These are phyloP conservation scores for Metschnikowia vanudenii DNA, from an alignment of 805 yeast species.

Conservation along the genomic window DNA sequence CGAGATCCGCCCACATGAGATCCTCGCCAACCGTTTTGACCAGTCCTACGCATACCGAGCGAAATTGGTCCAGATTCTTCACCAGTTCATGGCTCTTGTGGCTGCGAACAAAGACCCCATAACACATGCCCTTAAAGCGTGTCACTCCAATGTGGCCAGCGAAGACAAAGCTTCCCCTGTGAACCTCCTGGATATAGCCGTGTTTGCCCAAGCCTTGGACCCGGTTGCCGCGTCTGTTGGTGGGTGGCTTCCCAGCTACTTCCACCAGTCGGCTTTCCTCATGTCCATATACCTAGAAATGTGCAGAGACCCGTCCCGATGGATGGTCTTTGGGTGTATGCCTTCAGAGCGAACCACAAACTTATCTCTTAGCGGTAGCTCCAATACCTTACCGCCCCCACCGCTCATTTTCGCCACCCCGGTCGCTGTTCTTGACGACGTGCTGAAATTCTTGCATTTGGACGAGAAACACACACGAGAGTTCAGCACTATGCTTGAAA, in stretches of 20 bases:
- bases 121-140: conserved; percentile 19
- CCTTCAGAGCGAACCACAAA: conserved; percentile 20
- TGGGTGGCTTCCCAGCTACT: conserved; percentile 16
- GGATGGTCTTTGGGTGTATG: conserved; percentile 26
- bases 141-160: conserved; percentile 25
- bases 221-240: neutral
- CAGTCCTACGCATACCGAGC: conserved; percentile 19
- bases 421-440: conserved; percentile 12
- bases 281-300: conserved; percentile 29
- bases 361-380: conserved; percentile 19
- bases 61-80: conserved; percentile 23
- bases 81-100: conserved; percentile 25
- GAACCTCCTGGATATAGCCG: conserved; percentile 7
- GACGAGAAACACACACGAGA: conserved; percentile 8
- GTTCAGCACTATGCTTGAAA: conserved; percentile 5
- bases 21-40: conserved; percentile 26
- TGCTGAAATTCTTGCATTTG: conserved; percentile 15
- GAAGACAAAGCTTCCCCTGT: conserved; percentile 7
- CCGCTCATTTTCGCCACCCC: conserved; percentile 29
- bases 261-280: conserved; percentile 30
- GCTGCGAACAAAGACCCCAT: conserved; percentile 14
- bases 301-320: conserved; percentile 23
- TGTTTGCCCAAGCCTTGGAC: neutral
- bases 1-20: conserved; percentile 17
- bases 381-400: conserved; percentile 27